Evolutionary conservation across 176 grass and related monocot genomes (phyloP).

Genomic region (Urochloa ruziziensis): DNA sequence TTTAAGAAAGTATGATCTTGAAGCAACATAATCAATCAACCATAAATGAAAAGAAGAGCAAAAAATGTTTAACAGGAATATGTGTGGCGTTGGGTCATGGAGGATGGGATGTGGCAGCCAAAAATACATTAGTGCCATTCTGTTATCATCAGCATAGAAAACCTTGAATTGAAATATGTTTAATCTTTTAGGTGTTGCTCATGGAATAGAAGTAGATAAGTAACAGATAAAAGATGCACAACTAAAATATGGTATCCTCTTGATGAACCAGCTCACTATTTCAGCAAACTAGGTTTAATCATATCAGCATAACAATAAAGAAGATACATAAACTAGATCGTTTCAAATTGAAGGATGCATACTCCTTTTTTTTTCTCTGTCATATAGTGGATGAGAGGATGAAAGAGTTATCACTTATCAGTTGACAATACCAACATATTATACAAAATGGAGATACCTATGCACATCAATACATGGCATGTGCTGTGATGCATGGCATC

Average conservation of each 20-base stretch:
- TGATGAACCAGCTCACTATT: neutral
- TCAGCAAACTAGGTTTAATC: neutral
- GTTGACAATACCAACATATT: neutral
- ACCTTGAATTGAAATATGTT: neutral
- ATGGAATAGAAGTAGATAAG: neutral
- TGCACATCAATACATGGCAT: neutral
- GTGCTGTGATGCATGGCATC: neutral
- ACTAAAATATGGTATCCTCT: neutral
- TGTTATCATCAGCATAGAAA: conserved; percentile 2
- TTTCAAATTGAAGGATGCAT: neutral
- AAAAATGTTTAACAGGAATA: neutral
- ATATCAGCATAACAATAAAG: neutral
- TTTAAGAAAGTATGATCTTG: conserved; percentile 28
- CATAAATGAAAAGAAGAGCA: neutral
- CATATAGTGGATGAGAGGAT: conserved; percentile 2
- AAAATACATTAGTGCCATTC: neutral
- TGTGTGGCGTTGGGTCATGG: neutral
- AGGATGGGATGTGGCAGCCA: neutral
- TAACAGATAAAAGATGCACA: neutral
- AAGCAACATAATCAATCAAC: neutral
- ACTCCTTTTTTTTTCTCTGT: too few species aligned
- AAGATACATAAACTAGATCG: neutral
- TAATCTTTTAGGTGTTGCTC: neutral
- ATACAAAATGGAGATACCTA: neutral
- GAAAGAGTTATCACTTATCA: neutral